phyloP scores from a whole-genome alignment of 352 stramenopile species.

The Pythium coloratum region DNA sequence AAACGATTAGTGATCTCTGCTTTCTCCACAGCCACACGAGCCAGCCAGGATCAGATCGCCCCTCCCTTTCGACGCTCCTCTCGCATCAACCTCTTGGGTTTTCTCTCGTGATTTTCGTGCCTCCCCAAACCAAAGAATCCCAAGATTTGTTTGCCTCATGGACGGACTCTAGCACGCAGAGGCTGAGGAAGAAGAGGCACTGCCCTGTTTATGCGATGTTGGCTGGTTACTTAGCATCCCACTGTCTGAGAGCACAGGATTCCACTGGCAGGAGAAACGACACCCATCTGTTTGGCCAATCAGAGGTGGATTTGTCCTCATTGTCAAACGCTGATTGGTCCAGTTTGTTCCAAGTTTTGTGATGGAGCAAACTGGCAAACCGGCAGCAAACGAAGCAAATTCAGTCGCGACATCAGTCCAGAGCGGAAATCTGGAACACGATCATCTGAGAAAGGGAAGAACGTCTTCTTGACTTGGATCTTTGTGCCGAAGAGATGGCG shows the following conservation, averaged over 20 bases:
- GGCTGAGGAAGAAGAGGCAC: conserved; percentile 6
- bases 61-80: conserved; percentile 20
- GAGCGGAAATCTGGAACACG: not conserved
- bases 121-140: not conserved
- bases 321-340: conserved; percentile 15
- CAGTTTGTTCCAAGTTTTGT: not conserved
- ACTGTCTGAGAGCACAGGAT: conserved; percentile 19
- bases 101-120: conserved; percentile 1
- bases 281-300: conserved; percentile 32
- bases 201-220: conserved; percentile 3
- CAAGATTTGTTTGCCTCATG: not conserved
- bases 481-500: not conserved
- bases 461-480: conserved; percentile 8
- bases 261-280: conserved; percentile 13
- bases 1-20: conserved; percentile 23
- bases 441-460: conserved; percentile 6
- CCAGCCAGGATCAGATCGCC: conserved; percentile 23
- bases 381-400: too few relatives aligned
- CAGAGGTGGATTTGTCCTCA: conserved; percentile 9
- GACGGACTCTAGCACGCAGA: not conserved
- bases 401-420: not conserved
- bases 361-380: not conserved
- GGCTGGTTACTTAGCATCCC: conserved; percentile 1
- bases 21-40: conserved; percentile 18
- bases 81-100: conserved; percentile 17